Conservation (phyloP, 495 filamentous ascomycete genomes). For the Penicillium ucsense region DNA sequence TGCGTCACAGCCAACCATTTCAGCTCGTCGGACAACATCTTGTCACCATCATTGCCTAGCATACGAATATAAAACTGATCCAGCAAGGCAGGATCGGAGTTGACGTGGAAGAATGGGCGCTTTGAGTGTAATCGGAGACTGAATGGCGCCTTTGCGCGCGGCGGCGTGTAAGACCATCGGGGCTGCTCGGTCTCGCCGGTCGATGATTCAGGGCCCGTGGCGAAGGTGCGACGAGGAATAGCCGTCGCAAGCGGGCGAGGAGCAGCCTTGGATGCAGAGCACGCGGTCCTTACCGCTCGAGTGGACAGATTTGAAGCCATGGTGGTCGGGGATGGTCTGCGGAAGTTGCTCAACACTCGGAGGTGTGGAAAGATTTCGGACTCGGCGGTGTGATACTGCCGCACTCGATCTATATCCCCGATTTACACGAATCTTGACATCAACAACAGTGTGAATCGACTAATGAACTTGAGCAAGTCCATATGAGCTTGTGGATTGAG, state of each 20-base stretch:
- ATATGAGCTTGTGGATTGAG: no score
- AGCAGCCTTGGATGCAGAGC: slow-evolving; percentile 16
- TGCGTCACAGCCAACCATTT: slow-evolving; percentile 98
- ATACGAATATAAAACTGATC: slow-evolving; percentile 65
- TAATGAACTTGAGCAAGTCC: no score
- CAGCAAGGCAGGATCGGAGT: slow-evolving; percentile 60
- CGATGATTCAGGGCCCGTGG: slow-evolving; percentile 14
- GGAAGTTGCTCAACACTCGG: slow-evolving; percentile 4
- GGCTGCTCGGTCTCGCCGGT: slow-evolving; percentile 41
- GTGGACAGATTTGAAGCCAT: slow-evolving; percentile 32
- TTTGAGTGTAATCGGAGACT: slow-evolving; percentile 35
- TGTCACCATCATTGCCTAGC: slow-evolving; percentile 58
- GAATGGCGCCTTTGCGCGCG: slow-evolving; percentile 67
- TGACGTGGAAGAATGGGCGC: slow-evolving; percentile 51
- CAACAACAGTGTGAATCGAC: no score
- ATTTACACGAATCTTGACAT: neutral
- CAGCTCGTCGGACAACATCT: slow-evolving; percentile 73
- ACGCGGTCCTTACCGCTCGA: slow-evolving; percentile 29
- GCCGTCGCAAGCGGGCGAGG: slow-evolving; percentile 9
- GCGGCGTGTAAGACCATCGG: slow-evolving; percentile 76
- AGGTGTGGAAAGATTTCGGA: slow-evolving; percentile 22
- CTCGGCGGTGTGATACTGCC: slow-evolving; percentile 24
- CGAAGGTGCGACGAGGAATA: slow-evolving; percentile 18
- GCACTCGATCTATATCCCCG: neutral
- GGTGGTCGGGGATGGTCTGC: slow-evolving; percentile 10